Evolutionary conservation across 2,329 filamentous ascomycete species (phyloP), one percentile per base, ranked within the genome.

Genomic region (Arachnomyces sp.): DNA sequence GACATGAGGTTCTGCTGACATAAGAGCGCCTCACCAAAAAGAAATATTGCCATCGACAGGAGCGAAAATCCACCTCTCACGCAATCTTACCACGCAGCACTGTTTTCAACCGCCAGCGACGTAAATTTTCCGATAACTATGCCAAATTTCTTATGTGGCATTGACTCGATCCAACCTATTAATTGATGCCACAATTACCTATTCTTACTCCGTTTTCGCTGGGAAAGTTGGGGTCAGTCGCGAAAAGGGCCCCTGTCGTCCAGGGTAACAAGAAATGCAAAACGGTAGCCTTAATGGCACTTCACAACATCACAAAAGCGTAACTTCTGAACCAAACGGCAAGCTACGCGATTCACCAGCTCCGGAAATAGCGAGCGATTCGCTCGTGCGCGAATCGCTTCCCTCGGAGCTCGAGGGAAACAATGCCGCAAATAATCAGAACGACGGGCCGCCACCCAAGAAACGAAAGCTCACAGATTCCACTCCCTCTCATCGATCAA

Each of bases 171-270:
- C 39, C 43, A 35, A 50, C 46, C 60, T 63, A 63, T 55, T 52
- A 48, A 55, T 61, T 67, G 63, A 68, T 65, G 60, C 52, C 51
- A 57, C 51, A 59, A 56, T 60, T 46, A 44, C 44, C 48, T 46
- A 45, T 44, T 56, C 50, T 55, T 39, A 61, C 55, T 45, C 52
- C 52, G 57, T 59, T 54, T 54, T 62, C 60, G 59, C 60, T 61
- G 60, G 59, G 62, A 67, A 63, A 66, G 58, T 62, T 62, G 64
- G 64, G 64, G 64, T 66, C 60, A 61, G 50, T 53, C 57, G 53
- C 48, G 34, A 45, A 41, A 50, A 61, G 49, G 58, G 60, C 63
- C 63, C 62, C 62, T 63, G 59, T 62, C 57, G 46, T 60, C 52
- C 50, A 54, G 56, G 54, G 53, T 55, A 56, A 56, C 55, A 59